Evolutionary conservation across 768 basidiomycete species (phyloP).

Genomic region (Gautieria morchelliformis): DNA sequence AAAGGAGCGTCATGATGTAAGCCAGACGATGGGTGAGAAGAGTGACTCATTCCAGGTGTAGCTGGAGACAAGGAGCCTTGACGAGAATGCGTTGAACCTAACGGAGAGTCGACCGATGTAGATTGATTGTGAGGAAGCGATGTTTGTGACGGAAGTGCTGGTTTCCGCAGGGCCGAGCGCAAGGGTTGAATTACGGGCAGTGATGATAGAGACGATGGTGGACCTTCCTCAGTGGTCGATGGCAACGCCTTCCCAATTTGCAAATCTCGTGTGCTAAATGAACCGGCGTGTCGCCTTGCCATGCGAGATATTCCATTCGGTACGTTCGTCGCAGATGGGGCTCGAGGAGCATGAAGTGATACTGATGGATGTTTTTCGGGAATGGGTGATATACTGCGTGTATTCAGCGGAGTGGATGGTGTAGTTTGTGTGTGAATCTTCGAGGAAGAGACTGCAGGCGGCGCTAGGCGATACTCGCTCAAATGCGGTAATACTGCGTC

Average conservation of each 20-base stretch:
- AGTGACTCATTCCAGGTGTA: neutral
- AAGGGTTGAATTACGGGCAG: conserved; percentile 31
- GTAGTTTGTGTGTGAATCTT: neutral
- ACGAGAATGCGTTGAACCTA: conserved; percentile 1
- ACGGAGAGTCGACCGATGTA: neutral
- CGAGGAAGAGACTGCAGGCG: conserved; percentile 18
- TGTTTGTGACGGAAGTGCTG: conserved; percentile 5
- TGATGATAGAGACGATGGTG: conserved; percentile 20
- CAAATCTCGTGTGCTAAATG: conserved; percentile 88
- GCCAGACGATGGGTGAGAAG: conserved; percentile 3
- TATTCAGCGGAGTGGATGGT: neutral
- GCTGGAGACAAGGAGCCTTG: conserved; percentile 2
- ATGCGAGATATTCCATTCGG: conserved; percentile 38
- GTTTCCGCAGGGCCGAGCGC: conserved; percentile 4
- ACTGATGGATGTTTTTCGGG: conserved; percentile 7
- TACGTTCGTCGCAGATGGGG: conserved; percentile 16
- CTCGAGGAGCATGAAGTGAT: conserved; percentile 26
- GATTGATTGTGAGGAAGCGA: neutral
- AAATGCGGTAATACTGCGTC: conserved; percentile 61
- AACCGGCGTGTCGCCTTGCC: conserved; percentile 81
- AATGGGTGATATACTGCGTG: neutral
- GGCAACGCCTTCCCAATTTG: conserved; percentile 77
- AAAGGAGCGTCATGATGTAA: neutral
- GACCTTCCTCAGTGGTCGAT: conserved; percentile 39
- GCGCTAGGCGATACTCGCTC: conserved; percentile 31